phyloP scores from a whole-genome alignment of 2,329 filamentous ascomycete genomes.

The Fusarium udum region DNA sequence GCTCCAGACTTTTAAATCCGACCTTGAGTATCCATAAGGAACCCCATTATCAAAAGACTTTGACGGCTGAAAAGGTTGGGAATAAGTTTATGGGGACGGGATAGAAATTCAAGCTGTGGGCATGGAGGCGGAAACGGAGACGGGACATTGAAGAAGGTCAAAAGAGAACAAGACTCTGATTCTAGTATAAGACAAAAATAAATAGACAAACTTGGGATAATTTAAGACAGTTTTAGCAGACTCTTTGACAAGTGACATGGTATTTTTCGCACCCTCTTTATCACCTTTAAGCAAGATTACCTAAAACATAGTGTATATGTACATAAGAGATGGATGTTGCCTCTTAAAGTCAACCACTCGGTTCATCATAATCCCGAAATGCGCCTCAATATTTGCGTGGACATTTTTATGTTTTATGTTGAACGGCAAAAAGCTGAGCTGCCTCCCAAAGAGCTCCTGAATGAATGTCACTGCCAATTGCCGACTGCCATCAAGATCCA shows the following conservation, averaged over 20 bases:
- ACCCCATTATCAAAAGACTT: not conserved
- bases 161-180: not conserved
- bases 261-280: not conserved
- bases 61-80: not conserved
- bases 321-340: not conserved
- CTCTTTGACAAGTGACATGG: not conserved
- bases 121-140: not conserved
- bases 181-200: not conserved
- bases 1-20: not conserved
- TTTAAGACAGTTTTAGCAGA: not conserved
- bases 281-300: not conserved
- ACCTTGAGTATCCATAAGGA: not conserved
- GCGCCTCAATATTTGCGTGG: slow-evolving; percentile 15
- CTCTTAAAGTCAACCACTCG: not conserved
- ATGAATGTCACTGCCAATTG: slow-evolving; percentile 8
- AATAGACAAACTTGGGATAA: not conserved
- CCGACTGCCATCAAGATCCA: not conserved
- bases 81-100: not conserved
- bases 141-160: not conserved
- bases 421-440: not conserved
- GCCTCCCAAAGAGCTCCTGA: not conserved
- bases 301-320: not conserved
- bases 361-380: slow-evolving; percentile 2
- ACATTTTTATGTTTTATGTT: not conserved
- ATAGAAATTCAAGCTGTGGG: not conserved